Percentiles rank a stretch among this genome's conserved stretches.
Evolutionary conservation across 371 early-diverging fungal species (phyloP).

Genomic region (Rhizopus delemar): DNA sequence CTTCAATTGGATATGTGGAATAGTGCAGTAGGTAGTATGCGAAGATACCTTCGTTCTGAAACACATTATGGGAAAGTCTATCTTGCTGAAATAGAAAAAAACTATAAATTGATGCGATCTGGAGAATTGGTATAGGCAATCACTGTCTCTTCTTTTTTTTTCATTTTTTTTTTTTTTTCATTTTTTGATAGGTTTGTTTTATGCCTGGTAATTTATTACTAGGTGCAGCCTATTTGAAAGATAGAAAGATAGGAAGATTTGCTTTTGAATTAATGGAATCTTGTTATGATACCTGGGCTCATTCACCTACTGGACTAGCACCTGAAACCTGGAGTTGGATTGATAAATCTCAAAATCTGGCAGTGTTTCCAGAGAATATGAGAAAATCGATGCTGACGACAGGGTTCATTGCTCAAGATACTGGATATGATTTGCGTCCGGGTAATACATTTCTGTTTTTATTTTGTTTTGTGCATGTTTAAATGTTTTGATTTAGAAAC

Average conservation of each 20-base stretch:
- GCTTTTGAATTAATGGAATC: constrained; percentile 43
- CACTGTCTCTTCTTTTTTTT: too few relatives aligned
- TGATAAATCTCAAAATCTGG: constrained; percentile 26
- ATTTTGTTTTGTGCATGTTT: not conserved
- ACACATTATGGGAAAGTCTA: constrained; percentile 34
- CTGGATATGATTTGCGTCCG: constrained; percentile 52
- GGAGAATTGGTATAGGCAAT: constrained; percentile 41
- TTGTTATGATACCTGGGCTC: constrained; percentile 41
- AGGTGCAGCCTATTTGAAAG: constrained; percentile 39
- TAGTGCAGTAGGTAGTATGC: constrained; percentile 45
- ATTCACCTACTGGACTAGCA: constrained; percentile 42
- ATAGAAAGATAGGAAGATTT: constrained; percentile 24
- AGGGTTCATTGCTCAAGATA: constrained; percentile 29
- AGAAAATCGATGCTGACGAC: constrained; percentile 21
- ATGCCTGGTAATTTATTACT: constrained; percentile 47
- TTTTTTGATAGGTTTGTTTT: constrained; percentile 39
- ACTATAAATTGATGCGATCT: constrained; percentile 32
- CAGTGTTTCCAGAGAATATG: constrained; percentile 27
- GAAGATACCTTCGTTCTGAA: constrained; percentile 42
- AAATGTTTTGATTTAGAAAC: constrained; percentile 55
- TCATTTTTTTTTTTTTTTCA: not conserved
- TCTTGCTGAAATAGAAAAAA: constrained; percentile 40
- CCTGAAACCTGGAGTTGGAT: constrained; percentile 55
- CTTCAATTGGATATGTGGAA: constrained; percentile 46
- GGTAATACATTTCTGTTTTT: constrained; percentile 3